Evolutionary conservation across 2,329 filamentous ascomycete species (phyloP).

Genomic region (Tolypocladium cylindrosporum): DNA sequence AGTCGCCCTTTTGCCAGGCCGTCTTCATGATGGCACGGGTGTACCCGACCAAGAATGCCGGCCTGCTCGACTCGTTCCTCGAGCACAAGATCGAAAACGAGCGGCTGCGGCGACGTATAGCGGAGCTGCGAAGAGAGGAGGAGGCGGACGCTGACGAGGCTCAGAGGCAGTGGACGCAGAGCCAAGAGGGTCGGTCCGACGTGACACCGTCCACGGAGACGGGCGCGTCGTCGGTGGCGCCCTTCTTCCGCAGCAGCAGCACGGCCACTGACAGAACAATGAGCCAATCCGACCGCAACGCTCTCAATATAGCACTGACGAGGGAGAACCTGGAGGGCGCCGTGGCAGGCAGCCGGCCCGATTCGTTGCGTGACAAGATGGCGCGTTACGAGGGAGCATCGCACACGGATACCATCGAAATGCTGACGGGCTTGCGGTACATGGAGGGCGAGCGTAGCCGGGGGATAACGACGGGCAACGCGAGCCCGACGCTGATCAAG

Average conservation of each 20-base stretch:
- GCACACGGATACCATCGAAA: slow-evolving; percentile 82
- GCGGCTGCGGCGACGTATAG: slow-evolving; percentile 71
- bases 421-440: slow-evolving; percentile 83
- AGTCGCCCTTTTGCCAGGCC: slow-evolving; percentile 67
- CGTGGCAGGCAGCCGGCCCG: slow-evolving; percentile 52
- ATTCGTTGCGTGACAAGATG: slow-evolving; percentile 79
- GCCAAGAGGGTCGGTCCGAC: slow-evolving; percentile 46
- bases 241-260: slow-evolving; percentile 19
- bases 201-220: slow-evolving; percentile 39
- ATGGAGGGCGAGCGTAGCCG: slow-evolving; percentile 79
- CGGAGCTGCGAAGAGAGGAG: slow-evolving; percentile 77
- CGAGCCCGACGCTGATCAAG: slow-evolving; percentile 69
- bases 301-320: slow-evolving; percentile 61
- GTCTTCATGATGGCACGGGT: slow-evolving; percentile 90
- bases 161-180: slow-evolving; percentile 49
- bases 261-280: slow-evolving; percentile 34
- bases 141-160: slow-evolving; percentile 65
- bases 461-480: slow-evolving; percentile 79
- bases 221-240: slow-evolving; percentile 20
- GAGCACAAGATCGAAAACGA: slow-evolving; percentile 98
- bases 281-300: slow-evolving; percentile 55
- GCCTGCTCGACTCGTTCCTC: slow-evolving; percentile 80
- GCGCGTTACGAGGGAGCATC: slow-evolving; percentile 66
- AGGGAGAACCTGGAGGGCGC: slow-evolving; percentile 71
- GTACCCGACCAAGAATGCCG: slow-evolving; percentile 81